Percentiles rank a stretch among this genome's conserved stretches.
Conservation (phyloP, 2,329 filamentous ascomycete species). For the Trichoderma aggressivum region DNA sequence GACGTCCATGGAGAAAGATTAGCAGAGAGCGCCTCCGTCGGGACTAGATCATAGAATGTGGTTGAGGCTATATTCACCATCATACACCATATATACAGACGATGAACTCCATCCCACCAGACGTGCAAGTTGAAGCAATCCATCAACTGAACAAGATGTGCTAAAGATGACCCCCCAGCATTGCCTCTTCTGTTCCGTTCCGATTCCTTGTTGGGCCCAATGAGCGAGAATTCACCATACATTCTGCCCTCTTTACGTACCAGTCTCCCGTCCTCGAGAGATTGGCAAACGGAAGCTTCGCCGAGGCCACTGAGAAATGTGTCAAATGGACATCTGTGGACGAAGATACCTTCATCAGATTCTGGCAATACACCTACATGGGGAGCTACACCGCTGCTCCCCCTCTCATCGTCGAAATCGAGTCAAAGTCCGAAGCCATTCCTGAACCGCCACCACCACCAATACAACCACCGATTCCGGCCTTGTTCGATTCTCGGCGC, state of each 20-base stretch:
- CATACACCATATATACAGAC: background rate
- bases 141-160: background rate
- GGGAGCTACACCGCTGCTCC: conserved; percentile 12
- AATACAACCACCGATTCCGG: background rate
- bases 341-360: conserved; percentile 19
- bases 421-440: background rate
- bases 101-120: background rate
- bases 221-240: conserved; percentile 18
- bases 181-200: conserved; percentile 15
- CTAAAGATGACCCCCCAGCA: background rate
- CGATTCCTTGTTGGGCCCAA: conserved; percentile 17
- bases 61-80: background rate
- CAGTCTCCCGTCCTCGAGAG: conserved; percentile 17
- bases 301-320: conserved; percentile 13
- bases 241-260: conserved; percentile 18
- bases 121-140: background rate
- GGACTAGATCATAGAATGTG: background rate
- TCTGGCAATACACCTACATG: conserved; percentile 20
- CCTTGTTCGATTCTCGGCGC: background rate
- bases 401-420: background rate
- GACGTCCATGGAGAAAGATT: background rate
- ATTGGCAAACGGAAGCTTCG: conserved; percentile 18
- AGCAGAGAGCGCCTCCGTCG: background rate
- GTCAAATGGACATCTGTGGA: conserved; percentile 18
- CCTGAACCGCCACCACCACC: background rate